Base-by-base conservation (phyloP, 2,329 filamentous ascomycete genomes). In the Arthrobotrys pseudoclavata region DNA sequence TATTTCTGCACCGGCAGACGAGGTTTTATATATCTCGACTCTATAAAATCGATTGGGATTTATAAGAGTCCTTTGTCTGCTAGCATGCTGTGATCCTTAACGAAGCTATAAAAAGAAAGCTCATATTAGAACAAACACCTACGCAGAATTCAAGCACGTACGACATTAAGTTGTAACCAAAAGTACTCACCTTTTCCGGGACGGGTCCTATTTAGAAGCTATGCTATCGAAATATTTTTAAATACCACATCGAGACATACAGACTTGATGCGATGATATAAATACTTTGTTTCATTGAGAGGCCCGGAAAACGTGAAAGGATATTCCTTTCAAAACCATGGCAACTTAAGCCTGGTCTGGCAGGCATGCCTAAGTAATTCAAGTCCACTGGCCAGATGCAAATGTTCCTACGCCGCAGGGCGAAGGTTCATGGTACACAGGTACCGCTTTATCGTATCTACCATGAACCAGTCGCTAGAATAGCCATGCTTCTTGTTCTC, bases 41-140 rank as follows among this genome's bases (percentile, higher is more conserved):
- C 45, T 7, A 20, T 63, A 24, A 24, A 26, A 24, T 50, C 22
- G 47, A 47, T 63, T 22, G 9, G 10, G 29, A 31, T 63, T 10
- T 63, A 63, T 47, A 48, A 31, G 31, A 24, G n/a, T 13, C 2
- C 37, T 15, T 34, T 34, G 31, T 9, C 37, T 40, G 37, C 12
- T 3, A 40, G 22, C 5, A 22, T 24, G 26, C n/a, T 34, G 40
- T 66, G 69, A 72, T 72, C 69, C 69, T 72, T 72, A 72, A 72
- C 69, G 60, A 57, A 60, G 61, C 60, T 72, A 72, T 72, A 72
- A 72, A 72, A 72, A 70, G 67, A 70, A 72, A 29, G 60, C 64
- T 13, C 22, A 26, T 29, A 29, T 72, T 12, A 60, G 69, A 64
- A 72, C 18, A 20, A 60, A 72, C 57, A 24, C 55, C 55, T n/a